Evolutionary conservation across 257 asterid species (phyloP).

Genomic region (Solanum sparsipilum): DNA sequence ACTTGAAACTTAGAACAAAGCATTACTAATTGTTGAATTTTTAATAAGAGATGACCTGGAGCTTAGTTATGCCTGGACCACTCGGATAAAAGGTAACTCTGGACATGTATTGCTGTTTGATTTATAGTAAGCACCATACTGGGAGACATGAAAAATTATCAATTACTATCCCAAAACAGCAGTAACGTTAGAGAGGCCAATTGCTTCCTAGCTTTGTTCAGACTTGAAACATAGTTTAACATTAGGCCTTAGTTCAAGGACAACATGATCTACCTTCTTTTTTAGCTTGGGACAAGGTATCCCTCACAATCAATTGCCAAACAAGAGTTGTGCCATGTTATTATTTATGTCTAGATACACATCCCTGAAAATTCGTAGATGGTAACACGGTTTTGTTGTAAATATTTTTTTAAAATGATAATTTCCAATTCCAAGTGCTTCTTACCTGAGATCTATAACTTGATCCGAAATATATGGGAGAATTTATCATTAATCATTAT

Average conservation of each 20-base stretch:
- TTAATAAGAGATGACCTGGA: not conserved
- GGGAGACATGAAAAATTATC: not conserved
- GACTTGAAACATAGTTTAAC: not conserved
- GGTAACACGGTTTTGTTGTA: not conserved
- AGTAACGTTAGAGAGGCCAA: not conserved
- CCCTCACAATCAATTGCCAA: not conserved
- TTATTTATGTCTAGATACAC: not conserved
- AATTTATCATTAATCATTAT: not conserved
- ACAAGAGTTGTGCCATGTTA: not conserved
- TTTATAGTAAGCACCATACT: not conserved
- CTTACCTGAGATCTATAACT: constrained; percentile 7
- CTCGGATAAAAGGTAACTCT: not conserved
- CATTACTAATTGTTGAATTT: not conserved
- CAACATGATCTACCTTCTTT: not conserved
- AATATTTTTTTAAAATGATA: not conserved
- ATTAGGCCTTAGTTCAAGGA: not conserved
- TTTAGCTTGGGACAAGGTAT: not conserved
- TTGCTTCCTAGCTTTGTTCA: not conserved
- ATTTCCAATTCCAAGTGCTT: not conserved
- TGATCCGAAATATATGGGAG: constrained; percentile 29
- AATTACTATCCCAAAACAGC: not conserved
- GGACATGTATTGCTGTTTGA: not conserved
- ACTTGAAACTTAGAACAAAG: not conserved
- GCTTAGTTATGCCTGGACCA: not conserved
- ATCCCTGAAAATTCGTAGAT: not conserved